A percentile compares a stretch with the other conserved stretches of the same genome.
Conservation (phyloP, 139 green algal genomes). For the Coccomyxa sp. region DNA sequence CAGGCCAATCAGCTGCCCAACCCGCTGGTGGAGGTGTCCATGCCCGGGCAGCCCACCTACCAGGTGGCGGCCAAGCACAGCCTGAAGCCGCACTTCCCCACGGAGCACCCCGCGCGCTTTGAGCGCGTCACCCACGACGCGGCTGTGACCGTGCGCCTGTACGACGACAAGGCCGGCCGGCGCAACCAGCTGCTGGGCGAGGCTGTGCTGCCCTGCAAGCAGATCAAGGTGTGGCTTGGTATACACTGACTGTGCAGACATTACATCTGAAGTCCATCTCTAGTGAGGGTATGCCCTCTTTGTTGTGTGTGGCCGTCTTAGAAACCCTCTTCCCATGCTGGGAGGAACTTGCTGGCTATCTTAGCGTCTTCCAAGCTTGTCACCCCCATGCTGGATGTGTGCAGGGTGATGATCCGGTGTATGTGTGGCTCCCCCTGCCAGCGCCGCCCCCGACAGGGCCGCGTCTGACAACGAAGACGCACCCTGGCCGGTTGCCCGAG, state of each 20-base stretch:
- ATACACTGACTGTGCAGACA: neutral
- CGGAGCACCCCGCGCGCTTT: slow-evolving; percentile 19
- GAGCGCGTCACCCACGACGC: slow-evolving; percentile 23
- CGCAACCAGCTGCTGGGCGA: slow-evolving; percentile 25
- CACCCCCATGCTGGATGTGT: too few relatives aligned
- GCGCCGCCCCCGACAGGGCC: neutral
- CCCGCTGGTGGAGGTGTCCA: slow-evolving; percentile 30
- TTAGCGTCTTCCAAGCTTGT: too few relatives aligned
- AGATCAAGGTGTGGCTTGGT: slow-evolving; percentile 15
- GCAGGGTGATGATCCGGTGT: slow-evolving; percentile 48
- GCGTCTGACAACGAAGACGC: slow-evolving; percentile 7
- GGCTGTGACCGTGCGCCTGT: slow-evolving; percentile 25
- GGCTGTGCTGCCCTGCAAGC: slow-evolving; percentile 23
- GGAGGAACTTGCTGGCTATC: too few relatives aligned
- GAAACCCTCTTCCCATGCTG: too few relatives aligned
- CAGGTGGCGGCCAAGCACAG: slow-evolving; percentile 22
- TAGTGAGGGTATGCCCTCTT: too few relatives aligned
- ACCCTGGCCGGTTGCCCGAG: slow-evolving; percentile 5
- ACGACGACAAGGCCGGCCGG: slow-evolving; percentile 22
- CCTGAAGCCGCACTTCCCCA: slow-evolving; percentile 21
- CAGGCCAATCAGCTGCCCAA: slow-evolving; percentile 47
- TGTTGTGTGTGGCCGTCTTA: too few relatives aligned
- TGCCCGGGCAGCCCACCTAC: slow-evolving; percentile 12
- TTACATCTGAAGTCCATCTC: neutral
- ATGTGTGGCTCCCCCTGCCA: slow-evolving; percentile 69